Conservation (phyloP, 1,284 basidiomycete species). For the Pseudozyma tsukubaensis region DNA sequence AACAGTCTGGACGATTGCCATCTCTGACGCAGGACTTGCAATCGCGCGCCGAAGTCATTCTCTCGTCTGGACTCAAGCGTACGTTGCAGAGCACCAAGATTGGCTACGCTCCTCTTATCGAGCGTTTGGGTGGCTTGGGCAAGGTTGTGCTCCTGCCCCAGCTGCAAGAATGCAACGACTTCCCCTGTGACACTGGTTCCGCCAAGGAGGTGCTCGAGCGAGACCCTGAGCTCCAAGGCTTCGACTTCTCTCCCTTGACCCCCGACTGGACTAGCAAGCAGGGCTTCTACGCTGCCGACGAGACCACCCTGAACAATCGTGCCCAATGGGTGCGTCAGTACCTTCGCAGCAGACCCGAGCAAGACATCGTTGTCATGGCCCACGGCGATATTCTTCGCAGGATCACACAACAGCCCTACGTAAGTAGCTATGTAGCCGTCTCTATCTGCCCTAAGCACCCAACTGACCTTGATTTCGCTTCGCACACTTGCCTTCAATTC, state of each 20-base stretch:
- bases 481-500: background rate
- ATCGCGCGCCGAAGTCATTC: slow-evolving; percentile 53
- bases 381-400: slow-evolving; percentile 67
- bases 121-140: slow-evolving; percentile 58
- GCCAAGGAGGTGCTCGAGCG: slow-evolving; percentile 56
- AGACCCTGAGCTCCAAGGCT: slow-evolving; percentile 59
- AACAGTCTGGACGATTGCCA: slow-evolving; percentile 59
- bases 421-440: slow-evolving; percentile 16
- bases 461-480: background rate
- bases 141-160: slow-evolving; percentile 63
- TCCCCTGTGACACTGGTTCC: slow-evolving; percentile 67
- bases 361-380: slow-evolving; percentile 65
- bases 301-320: slow-evolving; percentile 53
- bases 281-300: slow-evolving; percentile 65
- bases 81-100: slow-evolving; percentile 66
- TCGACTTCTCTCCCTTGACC: slow-evolving; percentile 63
- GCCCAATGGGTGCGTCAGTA: slow-evolving; percentile 67
- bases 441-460: too few species aligned
- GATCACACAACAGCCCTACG: slow-evolving; percentile 54
- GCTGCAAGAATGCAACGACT: slow-evolving; percentile 66
- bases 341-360: slow-evolving; percentile 62
- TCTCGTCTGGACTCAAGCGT: slow-evolving; percentile 61
- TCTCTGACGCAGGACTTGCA: slow-evolving; percentile 53
- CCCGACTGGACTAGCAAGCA: slow-evolving; percentile 67
- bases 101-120: slow-evolving; percentile 59